These are phyloP conservation scores for Euphorbia peplus DNA, from an alignment of 345 rosid genomes.

Conservation along the genomic window DNA sequence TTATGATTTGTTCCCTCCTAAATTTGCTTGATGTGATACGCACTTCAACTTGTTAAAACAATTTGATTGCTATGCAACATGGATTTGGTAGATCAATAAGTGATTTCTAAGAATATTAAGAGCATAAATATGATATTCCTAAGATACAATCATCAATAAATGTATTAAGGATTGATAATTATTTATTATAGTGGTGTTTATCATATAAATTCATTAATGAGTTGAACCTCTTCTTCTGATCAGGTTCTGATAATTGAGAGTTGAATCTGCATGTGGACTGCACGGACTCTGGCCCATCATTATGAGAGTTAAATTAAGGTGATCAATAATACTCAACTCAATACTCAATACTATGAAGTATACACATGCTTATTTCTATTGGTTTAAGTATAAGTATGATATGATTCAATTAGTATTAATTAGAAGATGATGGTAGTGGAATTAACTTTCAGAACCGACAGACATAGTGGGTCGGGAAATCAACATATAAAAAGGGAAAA, in stretches of 20 bases:
- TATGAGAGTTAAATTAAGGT: background rate
- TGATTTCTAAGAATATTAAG: too few relatives aligned
- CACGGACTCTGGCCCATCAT: background rate
- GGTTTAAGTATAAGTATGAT: background rate
- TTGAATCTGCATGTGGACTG: background rate
- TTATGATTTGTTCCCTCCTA: too few relatives aligned
- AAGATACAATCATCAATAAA: too few relatives aligned
- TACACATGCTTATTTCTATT: background rate
- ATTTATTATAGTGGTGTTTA: background rate
- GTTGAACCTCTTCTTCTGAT: background rate
- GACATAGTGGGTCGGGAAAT: background rate
- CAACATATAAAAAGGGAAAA: background rate
- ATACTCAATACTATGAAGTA: background rate
- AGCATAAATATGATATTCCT: too few relatives aligned
- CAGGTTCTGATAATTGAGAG: background rate
- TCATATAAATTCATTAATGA: background rate
- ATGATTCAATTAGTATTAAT: background rate
- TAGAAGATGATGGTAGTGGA: background rate
- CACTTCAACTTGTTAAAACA: too few relatives aligned
- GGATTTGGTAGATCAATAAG: too few relatives aligned
- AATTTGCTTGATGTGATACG: too few relatives aligned
- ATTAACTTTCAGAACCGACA: constrained; percentile 4
- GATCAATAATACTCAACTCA: too few relatives aligned
- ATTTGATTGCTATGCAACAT: too few relatives aligned
- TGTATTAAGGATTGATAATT: too few relatives aligned